Evolutionary conservation across 257 asterid genomes (phyloP).

Genomic region (Solanum bulbocastanum): DNA sequence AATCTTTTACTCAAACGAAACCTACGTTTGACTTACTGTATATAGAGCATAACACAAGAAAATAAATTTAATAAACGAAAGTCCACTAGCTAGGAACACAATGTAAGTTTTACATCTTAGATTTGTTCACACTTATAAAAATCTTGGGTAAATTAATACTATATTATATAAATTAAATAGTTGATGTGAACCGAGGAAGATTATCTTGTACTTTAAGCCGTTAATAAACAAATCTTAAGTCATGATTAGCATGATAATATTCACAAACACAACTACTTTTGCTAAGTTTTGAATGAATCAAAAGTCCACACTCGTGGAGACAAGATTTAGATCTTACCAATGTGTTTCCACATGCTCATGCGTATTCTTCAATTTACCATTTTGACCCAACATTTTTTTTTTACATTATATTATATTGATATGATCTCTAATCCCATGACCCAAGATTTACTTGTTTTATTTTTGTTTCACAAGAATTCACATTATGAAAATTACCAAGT

Average conservation of each 20-base stretch:
- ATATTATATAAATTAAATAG: not conserved
- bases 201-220: not conserved
- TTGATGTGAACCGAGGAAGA: not conserved
- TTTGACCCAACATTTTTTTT: not conserved
- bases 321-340: conserved; percentile 29
- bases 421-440: not conserved
- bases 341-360: conserved; percentile 30
- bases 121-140: not conserved
- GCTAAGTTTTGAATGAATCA: not conserved
- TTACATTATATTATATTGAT: not conserved
- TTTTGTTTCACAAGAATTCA: not conserved
- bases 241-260: not conserved
- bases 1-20: not conserved
- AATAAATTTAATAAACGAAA: not conserved
- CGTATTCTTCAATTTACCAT: not conserved
- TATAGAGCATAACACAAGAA: not conserved
- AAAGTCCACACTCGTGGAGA: conserved; percentile 12
- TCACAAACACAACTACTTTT: not conserved
- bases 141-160: not conserved
- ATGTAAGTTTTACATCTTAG: not conserved
- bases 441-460: not conserved
- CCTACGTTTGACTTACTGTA: not conserved
- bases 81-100: not conserved
- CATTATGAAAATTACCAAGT: not conserved
- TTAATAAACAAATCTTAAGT: not conserved